Evolutionary conservation across 306 rosid genomes (phyloP).

Genomic region (Lathyrus oleraceus): DNA sequence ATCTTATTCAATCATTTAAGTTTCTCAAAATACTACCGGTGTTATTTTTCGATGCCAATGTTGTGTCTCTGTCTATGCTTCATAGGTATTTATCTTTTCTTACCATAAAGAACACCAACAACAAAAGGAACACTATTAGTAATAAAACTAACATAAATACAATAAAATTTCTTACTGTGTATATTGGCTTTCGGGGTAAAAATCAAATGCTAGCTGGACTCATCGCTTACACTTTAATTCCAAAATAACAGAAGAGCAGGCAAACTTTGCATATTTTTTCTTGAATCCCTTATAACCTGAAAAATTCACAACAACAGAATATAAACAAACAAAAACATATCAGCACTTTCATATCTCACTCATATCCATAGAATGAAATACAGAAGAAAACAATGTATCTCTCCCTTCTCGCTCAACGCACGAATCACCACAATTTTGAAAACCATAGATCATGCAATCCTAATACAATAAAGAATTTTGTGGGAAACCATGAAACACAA

Average conservation of each 20-base stretch:
- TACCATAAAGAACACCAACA: neutral
- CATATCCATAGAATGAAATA: neutral
- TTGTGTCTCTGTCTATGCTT: neutral
- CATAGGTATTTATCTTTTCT: neutral
- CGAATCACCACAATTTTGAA: slow-evolving; percentile 34
- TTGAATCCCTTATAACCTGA: slow-evolving; percentile 69
- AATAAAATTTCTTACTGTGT: slow-evolving; percentile 40
- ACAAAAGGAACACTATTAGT: neutral
- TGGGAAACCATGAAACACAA: neutral
- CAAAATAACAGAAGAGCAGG: slow-evolving; percentile 40
- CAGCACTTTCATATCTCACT: neutral
- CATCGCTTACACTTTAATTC: slow-evolving; percentile 39
- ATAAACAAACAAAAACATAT: neutral
- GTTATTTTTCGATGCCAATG: neutral
- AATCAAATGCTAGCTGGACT: slow-evolving; percentile 42
- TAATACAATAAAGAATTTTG: neutral
- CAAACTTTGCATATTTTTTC: slow-evolving; percentile 47
- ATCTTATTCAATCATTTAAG: neutral
- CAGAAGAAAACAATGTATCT: slow-evolving; percentile 29
- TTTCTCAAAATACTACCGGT: neutral
- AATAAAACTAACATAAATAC: neutral
- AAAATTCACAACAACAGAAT: slow-evolving; percentile 25
- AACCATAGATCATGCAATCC: slow-evolving; percentile 25
- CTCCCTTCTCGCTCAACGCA: slow-evolving; percentile 38
- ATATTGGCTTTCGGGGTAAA: slow-evolving; percentile 31